phyloP scores from a whole-genome alignment of 2,329 filamentous ascomycete species.

The Clonostachys chloroleuca region DNA sequence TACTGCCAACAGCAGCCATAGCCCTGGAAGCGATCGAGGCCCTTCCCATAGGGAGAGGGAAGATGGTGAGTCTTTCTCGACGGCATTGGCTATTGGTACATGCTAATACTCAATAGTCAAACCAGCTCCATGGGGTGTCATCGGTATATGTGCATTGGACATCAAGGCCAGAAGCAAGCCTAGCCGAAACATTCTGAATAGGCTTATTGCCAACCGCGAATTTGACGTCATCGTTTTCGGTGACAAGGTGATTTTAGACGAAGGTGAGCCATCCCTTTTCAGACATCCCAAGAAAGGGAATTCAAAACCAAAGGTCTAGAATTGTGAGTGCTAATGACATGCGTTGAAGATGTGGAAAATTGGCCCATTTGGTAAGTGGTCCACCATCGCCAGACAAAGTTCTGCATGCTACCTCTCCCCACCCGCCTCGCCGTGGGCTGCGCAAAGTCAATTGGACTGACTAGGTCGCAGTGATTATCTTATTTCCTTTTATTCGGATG shows the following conservation, averaged over 20 bases:
- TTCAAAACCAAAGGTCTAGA: not conserved
- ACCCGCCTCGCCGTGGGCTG: not conserved
- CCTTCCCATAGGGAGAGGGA: slow-evolving; percentile 52
- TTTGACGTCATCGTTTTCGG: slow-evolving; percentile 98
- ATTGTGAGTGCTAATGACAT: slow-evolving; percentile 4
- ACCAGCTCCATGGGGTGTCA: slow-evolving; percentile 60
- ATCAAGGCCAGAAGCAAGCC: slow-evolving; percentile 96
- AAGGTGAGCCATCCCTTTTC: slow-evolving; percentile 49
- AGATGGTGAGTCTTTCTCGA: slow-evolving; percentile 30
- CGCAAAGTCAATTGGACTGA: slow-evolving; percentile 2
- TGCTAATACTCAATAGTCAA: slow-evolving; percentile 33
- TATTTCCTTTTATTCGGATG: slow-evolving; percentile 97
- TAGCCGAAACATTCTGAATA: slow-evolving; percentile 91
- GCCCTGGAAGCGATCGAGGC: slow-evolving; percentile 67
- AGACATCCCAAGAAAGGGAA: not conserved
- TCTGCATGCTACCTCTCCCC: not conserved
- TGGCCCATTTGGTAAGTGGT: slow-evolving; percentile 79
- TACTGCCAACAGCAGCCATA: slow-evolving; percentile 77
- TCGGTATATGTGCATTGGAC: slow-evolving; percentile 93
- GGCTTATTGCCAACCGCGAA: slow-evolving; percentile 82
- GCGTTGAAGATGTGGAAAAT: slow-evolving; percentile 70
- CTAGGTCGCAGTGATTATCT: slow-evolving; percentile 69
- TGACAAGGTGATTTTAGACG: slow-evolving; percentile 96
- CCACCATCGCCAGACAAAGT: not conserved
- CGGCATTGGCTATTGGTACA: slow-evolving; percentile 10